phyloP scores from a whole-genome alignment of 2,329 filamentous ascomycete genomes.

The Xylaria sp. region DNA sequence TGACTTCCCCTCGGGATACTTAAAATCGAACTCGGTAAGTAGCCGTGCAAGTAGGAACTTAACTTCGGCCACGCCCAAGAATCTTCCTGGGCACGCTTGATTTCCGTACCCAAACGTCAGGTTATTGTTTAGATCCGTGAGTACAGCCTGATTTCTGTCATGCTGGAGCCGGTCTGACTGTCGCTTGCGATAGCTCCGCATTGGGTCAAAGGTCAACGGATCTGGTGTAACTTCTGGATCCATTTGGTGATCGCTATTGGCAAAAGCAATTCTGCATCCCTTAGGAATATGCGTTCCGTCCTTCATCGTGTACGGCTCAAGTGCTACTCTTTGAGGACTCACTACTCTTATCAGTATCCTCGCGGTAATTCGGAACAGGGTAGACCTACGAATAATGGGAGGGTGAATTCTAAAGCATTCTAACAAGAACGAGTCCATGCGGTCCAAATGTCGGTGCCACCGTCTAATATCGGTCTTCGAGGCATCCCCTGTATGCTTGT shows the following conservation, averaged over 20 bases:
- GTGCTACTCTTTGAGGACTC: slow-evolving; percentile 18
- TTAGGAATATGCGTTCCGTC: slow-evolving; percentile 29
- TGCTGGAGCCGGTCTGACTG: slow-evolving; percentile 9
- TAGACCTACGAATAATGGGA: slow-evolving; percentile 20
- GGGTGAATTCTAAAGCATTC: slow-evolving; percentile 23
- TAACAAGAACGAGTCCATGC: not conserved
- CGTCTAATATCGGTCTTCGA: not conserved
- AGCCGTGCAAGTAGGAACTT: slow-evolving; percentile 23
- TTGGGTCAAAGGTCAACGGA: slow-evolving; percentile 25
- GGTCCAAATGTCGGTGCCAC: slow-evolving; percentile 1
- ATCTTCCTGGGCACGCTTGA: slow-evolving; percentile 23
- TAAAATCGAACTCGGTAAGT: slow-evolving; percentile 9
- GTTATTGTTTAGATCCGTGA: slow-evolving; percentile 20
- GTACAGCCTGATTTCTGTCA: slow-evolving; percentile 14
- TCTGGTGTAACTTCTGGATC: slow-evolving; percentile 19
- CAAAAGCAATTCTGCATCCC: slow-evolving; percentile 17
- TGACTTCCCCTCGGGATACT: slow-evolving; percentile 7
- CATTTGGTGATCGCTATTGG: slow-evolving; percentile 11
- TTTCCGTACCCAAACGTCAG: slow-evolving; percentile 27
- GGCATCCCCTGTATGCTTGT: slow-evolving; percentile 7
- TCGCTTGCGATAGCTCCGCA: slow-evolving; percentile 26
- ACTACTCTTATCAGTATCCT: slow-evolving; percentile 7
- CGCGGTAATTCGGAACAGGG: not conserved
- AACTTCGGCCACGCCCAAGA: slow-evolving; percentile 21
- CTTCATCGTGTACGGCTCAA: slow-evolving; percentile 21